Conservation (phyloP, 176 grass and related monocot genomes). For the Pontederia paniculata region DNA sequence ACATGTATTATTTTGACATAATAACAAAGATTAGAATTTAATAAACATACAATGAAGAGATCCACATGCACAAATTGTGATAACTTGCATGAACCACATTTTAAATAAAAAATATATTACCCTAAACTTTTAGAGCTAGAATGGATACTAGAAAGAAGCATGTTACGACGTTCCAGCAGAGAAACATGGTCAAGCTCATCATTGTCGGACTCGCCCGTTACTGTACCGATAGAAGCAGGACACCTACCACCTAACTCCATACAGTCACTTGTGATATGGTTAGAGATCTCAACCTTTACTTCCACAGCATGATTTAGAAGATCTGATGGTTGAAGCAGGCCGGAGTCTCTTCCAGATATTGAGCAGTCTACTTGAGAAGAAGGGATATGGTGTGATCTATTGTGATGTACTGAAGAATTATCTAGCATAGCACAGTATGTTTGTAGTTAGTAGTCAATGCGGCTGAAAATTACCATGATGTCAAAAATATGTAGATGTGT, state of each 20-base stretch:
- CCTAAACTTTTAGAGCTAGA: constrained; percentile 7
- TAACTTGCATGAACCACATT: background rate
- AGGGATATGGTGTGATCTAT: background rate
- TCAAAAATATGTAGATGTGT: too few species aligned
- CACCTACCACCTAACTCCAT: constrained; percentile 1
- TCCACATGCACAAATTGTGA: constrained; percentile 17
- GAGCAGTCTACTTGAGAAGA: constrained; percentile 12
- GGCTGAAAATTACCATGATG: too few species aligned
- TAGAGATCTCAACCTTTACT: constrained; percentile 6
- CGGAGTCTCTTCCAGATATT: constrained; percentile 3
- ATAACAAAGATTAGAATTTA: background rate
- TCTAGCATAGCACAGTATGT: too few species aligned
- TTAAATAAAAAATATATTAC: background rate
- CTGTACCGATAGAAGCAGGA: constrained; percentile 3
- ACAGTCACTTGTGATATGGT: constrained; percentile 4
- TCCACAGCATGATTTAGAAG: background rate
- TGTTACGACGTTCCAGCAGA: constrained; percentile 29
- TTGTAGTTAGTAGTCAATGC: too few species aligned
- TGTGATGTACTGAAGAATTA: too few species aligned
- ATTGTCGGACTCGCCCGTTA: background rate
- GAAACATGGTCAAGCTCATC: constrained; percentile 39
- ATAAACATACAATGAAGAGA: background rate
- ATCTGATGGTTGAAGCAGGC: constrained; percentile 7
- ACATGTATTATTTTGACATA: constrained; percentile 3
- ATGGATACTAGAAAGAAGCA: constrained; percentile 22